Base-by-base conservation (phyloP, 441 rosid genomes). In the Erodium chrysanthum region DNA sequence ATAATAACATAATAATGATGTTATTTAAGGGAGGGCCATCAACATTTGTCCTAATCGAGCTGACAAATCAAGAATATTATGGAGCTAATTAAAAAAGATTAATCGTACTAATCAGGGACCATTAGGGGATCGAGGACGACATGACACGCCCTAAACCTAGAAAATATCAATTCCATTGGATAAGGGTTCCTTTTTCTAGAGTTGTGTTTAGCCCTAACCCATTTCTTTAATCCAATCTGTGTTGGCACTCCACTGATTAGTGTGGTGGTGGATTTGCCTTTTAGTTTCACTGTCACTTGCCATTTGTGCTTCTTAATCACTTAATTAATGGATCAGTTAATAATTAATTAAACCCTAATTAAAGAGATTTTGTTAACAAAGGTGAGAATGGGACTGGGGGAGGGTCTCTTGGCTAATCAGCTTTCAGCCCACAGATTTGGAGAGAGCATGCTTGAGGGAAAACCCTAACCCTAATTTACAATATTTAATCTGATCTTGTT, bases 151-250 rank as follows among this genome's bases (percentile, higher is more conserved):
- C 52, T 71, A 70, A 67, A 58, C 82, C 82, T 71, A 73, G 71
- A 79, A 79, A 82, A 77, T 73, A 77, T 73, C 77, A 64, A 70
- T 64, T 59, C 79, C 83, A 77, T 77, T 81, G 82, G 81, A 72
- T 69, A 73, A 80, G 77, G 56, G 70, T 31, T 71, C 25, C 64
- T 73, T 73, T 73, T 74, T 40, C 7, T 54, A 63, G 68, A 61
- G 72, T 69, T 29, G 10, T 54, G 74, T 73, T 52, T 31, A 40
- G 46, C 75, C 70, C 72, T 25, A 40, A 42, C 21, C n/a, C 31
- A 23, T 15, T 27, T 29, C 11, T 66, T 68, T 56, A 61, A 17
- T 23, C 44, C 70, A 70, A 40, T 64, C 50, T 65, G 66, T 64
- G 81, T 66, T 76, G 77, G 77, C 50, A 77, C 56, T 79, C 79